Conservation (phyloP, 495 filamentous ascomycete genomes). For the Trichocladium antarcticum region DNA sequence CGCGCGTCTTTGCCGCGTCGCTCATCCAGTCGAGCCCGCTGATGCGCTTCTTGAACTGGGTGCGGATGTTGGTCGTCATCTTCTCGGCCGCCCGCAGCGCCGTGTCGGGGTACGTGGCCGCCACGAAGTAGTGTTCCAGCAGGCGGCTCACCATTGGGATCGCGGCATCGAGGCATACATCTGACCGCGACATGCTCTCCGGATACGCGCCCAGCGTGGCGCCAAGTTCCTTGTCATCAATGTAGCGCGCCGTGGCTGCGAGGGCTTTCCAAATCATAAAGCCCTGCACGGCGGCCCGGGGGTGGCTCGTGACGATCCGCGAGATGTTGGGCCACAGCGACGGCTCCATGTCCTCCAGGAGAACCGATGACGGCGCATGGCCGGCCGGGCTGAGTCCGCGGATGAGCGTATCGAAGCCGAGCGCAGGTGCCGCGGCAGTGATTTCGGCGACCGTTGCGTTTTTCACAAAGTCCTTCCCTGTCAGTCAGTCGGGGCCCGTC, state of each 20-base stretch:
- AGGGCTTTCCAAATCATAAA: conserved; percentile 1
- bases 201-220: no score
- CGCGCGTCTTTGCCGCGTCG: conserved; percentile 48
- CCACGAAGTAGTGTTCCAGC: conserved; percentile 56
- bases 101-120: conserved; percentile 52
- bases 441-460: conserved; percentile 38
- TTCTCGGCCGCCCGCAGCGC: conserved; percentile 57
- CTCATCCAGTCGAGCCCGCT: conserved; percentile 56
- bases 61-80: conserved; percentile 59
- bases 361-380: conserved; percentile 42
- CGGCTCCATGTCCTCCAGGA: conserved; percentile 24
- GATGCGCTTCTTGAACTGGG: conserved; percentile 47
- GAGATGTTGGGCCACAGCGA: conserved; percentile 9
- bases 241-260: neutral
- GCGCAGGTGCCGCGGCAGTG: conserved; percentile 40
- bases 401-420: conserved; percentile 45
- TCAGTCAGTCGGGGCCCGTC: neutral
- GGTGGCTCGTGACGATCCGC: neutral
- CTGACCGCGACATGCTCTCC: no score
- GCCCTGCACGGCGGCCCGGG: conserved; percentile 2
- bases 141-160: conserved; percentile 45
- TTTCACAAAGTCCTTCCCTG: conserved; percentile 17
- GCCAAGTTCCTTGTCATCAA: no score
- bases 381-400: conserved; percentile 42
- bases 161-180: conserved; percentile 40